These are phyloP conservation scores for Coffea humblotiana DNA, from an alignment of 305 asterid species.

Conservation along the genomic window DNA sequence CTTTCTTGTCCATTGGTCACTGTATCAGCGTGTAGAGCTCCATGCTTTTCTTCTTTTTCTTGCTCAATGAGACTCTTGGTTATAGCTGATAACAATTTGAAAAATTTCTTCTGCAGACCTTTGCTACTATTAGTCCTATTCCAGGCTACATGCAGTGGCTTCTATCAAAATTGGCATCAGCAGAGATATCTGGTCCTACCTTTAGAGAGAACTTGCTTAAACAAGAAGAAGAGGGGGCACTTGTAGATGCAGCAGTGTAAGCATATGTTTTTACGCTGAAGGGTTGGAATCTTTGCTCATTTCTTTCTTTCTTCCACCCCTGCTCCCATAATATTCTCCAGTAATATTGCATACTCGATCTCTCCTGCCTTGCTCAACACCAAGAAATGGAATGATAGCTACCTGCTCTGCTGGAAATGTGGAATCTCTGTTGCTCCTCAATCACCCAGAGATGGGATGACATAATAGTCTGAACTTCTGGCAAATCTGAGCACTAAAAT, in stretches of 20 bases:
- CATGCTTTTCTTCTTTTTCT: too few relatives aligned
- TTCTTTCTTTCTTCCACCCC: neutral
- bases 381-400: neutral
- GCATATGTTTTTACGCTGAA: conserved; percentile 24
- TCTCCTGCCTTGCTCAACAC: too few relatives aligned
- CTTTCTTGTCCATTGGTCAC: too few relatives aligned
- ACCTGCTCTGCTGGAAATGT: neutral
- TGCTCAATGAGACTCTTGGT: conserved; percentile 4
- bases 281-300: conserved; percentile 2
- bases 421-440: neutral
- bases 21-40: too few relatives aligned
- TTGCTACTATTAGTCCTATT: conserved; percentile 95
- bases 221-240: conserved; percentile 72
- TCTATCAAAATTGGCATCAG: conserved; percentile 68
- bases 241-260: conserved; percentile 65
- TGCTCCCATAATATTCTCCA: too few relatives aligned
- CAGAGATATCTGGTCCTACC: conserved; percentile 64
- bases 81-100: conserved; percentile 19
- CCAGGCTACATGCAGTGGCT: conserved; percentile 96
- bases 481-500: neutral
- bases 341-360: too few relatives aligned
- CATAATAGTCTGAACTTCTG: neutral
- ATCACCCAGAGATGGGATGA: neutral
- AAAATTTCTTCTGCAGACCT: conserved; percentile 56
- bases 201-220: conserved; percentile 74